A percentile compares a stretch with the other conserved stretches of the same genome.
These are phyloP conservation scores for Fragilaria crotonensis DNA, from an alignment of 108 stramenopile genomes.

Conservation along the genomic window DNA sequence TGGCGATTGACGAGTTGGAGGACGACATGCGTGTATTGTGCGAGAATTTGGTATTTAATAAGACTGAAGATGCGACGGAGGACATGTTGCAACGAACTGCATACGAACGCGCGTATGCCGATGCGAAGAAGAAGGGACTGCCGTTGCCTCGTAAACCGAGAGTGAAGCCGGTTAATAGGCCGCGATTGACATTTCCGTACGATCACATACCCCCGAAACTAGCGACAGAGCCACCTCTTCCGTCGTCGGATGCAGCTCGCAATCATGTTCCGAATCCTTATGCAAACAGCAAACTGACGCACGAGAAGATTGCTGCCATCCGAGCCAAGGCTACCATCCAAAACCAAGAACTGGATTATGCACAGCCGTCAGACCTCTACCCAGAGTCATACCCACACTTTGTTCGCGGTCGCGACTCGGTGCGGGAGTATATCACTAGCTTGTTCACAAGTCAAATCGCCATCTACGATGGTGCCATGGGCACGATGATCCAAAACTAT, in stretches of 20 bases:
- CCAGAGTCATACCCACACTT: conserved; percentile 84
- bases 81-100: conserved; percentile 84
- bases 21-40: conserved; percentile 68
- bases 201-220: conserved; percentile 66
- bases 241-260: conserved; percentile 74
- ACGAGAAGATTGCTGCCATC: conserved; percentile 68
- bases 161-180: conserved; percentile 2
- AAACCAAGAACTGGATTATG: conserved; percentile 61
- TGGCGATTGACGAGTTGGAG: conserved; percentile 80
- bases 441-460: conserved; percentile 80
- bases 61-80: conserved; percentile 86
- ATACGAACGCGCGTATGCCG: conserved; percentile 78
- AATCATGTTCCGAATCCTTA: conserved; percentile 85
- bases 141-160: not conserved
- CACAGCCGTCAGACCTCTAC: conserved; percentile 50
- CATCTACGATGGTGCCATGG: conserved; percentile 99
- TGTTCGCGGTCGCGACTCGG: conserved; percentile 93
- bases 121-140: conserved; percentile 74
- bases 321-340: conserved; percentile 79
- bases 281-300: conserved; percentile 57
- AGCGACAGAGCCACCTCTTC: conserved; percentile 82
- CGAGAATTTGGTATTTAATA: conserved; percentile 89
- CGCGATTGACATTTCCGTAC: conserved; percentile 65
- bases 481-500: conserved; percentile 99
- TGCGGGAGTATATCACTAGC: too few relatives aligned